phyloP scores from a whole-genome alignment of 176 grass and related monocot species.

The Avena insularis region DNA sequence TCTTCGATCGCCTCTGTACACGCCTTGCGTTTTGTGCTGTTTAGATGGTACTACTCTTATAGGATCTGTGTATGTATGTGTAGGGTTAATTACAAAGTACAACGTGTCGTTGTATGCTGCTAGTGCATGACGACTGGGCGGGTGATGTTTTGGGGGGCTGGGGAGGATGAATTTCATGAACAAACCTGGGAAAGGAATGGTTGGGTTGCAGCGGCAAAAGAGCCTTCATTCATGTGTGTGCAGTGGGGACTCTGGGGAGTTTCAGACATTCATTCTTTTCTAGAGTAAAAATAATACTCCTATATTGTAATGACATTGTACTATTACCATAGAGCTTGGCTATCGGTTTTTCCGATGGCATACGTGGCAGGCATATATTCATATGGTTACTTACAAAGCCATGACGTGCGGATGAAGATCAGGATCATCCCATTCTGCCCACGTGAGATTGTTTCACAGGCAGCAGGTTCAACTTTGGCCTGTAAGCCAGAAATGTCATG shows the following conservation, averaged over 20 bases:
- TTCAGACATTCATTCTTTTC: constrained; percentile 31
- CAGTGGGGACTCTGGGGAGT: background rate
- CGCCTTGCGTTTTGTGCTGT: constrained; percentile 1
- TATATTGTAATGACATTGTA: background rate
- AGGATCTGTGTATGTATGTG: constrained; percentile 35
- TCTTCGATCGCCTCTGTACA: background rate
- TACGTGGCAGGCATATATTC: background rate
- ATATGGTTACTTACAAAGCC: background rate
- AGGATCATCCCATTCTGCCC: background rate
- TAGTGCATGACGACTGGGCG: constrained; percentile 26
- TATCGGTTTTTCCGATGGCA: background rate
- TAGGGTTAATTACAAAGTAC: constrained; percentile 31
- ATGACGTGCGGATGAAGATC: background rate
- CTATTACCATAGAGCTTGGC: background rate
- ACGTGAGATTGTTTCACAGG: background rate
- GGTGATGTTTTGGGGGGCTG: constrained; percentile 14
- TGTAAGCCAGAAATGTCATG: background rate
- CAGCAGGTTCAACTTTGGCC: background rate
- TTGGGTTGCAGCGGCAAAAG: constrained; percentile 25
- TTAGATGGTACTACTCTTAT: background rate
- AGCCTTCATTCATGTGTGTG: constrained; percentile 20
- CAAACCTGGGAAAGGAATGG: constrained; percentile 30
- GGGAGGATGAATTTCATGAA: constrained; percentile 33
- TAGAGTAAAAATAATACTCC: background rate
- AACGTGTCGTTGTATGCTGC: constrained; percentile 57